Evolutionary conservation across 441 rosid species (phyloP).

Genomic region (Euphorbia schlechtendalii): DNA sequence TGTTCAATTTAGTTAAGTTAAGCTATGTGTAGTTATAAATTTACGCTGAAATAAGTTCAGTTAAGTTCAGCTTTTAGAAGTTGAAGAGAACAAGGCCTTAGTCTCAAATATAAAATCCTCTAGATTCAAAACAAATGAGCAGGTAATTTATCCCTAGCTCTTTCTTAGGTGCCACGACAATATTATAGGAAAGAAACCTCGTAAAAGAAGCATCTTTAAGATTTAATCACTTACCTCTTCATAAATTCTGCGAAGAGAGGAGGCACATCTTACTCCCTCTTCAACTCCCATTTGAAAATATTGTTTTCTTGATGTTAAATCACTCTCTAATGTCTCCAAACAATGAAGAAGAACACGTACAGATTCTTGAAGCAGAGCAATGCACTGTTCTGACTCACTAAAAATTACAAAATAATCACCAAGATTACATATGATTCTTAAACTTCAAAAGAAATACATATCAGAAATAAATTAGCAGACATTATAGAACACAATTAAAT

Average conservation of each 20-base stretch:
- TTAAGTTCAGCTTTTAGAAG: no score
- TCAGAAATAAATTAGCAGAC: neutral
- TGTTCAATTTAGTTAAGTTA: no score
- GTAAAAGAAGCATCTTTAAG: constrained; percentile 5
- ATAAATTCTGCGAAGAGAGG: constrained; percentile 78
- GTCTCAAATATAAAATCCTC: neutral
- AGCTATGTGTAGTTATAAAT: no score
- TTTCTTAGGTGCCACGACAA: neutral
- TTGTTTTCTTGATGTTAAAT: constrained; percentile 29
- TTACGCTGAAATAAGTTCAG: no score
- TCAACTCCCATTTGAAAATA: constrained; percentile 44
- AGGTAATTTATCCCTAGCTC: neutral
- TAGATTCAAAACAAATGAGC: neutral
- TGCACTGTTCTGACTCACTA: constrained; percentile 62
- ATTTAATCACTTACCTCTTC: constrained; percentile 64
- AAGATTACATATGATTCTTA: constrained; percentile 1
- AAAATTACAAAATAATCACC: constrained; percentile 23
- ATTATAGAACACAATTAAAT: constrained; percentile 6
- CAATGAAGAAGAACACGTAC: constrained; percentile 57
- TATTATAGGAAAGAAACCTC: neutral
- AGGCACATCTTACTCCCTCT: constrained; percentile 72
- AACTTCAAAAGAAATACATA: constrained; percentile 3
- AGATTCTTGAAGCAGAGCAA: constrained; percentile 73
- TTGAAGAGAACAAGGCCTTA: no score
- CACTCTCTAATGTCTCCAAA: constrained; percentile 54